Base-by-base conservation (phyloP, 768 basidiomycete genomes). In the Hypholoma fasciculare region DNA sequence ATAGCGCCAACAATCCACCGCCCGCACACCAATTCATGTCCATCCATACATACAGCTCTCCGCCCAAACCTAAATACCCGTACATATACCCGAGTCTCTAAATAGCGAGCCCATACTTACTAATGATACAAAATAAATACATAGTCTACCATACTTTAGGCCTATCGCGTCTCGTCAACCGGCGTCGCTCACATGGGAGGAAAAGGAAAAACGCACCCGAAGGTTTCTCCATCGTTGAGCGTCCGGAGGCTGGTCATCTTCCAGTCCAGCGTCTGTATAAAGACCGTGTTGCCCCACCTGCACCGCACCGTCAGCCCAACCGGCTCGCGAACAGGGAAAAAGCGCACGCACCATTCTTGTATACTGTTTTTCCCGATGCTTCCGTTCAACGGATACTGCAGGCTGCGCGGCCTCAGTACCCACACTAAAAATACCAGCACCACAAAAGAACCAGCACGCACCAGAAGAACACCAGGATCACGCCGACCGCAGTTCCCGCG, bases 381-480 rank as follows among this genome's bases (percentile, higher is more conserved):
- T 26, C 79, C 79, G 49, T 76, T 65, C 20, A 75, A 60, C 4
- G 79, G 79, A 58, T 78, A 81, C 70, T 82, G 80, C 51, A 81
- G 65, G 62, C 79, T 79, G 47, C 14, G 3, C 12, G 38, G 37
- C 34, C 16, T 8, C 20, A 40, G 26, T 17, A 60, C 57, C 23
- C 44, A 14, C 2, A 19, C 19, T n/a, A 48, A 8, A 17, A 23
- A 23, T 23, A 23, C 23, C 38, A 42, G 23, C 43, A 2, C 36
- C 43, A 2, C 36, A 11, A 47, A 7, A n/a, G 14, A n/a, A 46
- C 6, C 12, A 23, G 4, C 23, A 74, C 84, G 40, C 54, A 87
- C 87, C 76, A 77, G 69, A 92, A 92, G 69, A 82, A 92, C 39
- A 92, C 83, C 13, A 89, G 68, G 36, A 91, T 75, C 12, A 85